Conservation (phyloP, 768 basidiomycete species). For the Termitomyces sp. region DNA sequence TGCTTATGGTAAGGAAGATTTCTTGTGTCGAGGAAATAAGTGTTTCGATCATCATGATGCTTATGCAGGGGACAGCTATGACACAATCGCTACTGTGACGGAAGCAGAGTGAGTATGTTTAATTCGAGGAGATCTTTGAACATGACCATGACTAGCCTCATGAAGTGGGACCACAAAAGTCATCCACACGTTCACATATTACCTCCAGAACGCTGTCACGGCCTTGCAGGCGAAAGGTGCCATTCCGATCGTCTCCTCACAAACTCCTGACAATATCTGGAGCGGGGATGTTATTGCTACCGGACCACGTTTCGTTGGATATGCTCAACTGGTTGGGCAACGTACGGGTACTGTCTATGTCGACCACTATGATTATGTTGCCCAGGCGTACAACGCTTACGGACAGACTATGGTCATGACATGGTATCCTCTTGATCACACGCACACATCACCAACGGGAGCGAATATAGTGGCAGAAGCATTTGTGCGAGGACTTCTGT, state of each 20-base stretch:
- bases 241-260: constrained; percentile 42
- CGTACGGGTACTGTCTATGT: constrained; percentile 37
- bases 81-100: constrained; percentile 1
- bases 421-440: constrained; percentile 44
- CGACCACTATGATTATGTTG: constrained; percentile 43
- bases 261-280: constrained; percentile 47
- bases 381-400: constrained; percentile 35
- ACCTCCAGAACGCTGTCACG: constrained; percentile 40
- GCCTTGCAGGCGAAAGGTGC: constrained; percentile 42
- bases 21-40: background rate
- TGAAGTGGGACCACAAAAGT: constrained; percentile 32
- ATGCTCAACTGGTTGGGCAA: constrained; percentile 35
- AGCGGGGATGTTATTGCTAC: constrained; percentile 28
- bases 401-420: constrained; percentile 34
- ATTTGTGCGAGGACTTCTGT: constrained; percentile 42
- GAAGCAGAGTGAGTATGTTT: background rate
- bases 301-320: constrained; percentile 40
- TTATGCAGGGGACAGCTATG: background rate
- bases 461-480: constrained; percentile 45
- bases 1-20: constrained; percentile 27
- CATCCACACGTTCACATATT: constrained; percentile 44
- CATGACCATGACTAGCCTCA: background rate
- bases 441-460: constrained; percentile 39
- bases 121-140: background rate
- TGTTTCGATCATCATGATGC: background rate